Conservation (phyloP, 495 filamentous ascomycete genomes). For the Stereocaulon alpinum region DNA sequence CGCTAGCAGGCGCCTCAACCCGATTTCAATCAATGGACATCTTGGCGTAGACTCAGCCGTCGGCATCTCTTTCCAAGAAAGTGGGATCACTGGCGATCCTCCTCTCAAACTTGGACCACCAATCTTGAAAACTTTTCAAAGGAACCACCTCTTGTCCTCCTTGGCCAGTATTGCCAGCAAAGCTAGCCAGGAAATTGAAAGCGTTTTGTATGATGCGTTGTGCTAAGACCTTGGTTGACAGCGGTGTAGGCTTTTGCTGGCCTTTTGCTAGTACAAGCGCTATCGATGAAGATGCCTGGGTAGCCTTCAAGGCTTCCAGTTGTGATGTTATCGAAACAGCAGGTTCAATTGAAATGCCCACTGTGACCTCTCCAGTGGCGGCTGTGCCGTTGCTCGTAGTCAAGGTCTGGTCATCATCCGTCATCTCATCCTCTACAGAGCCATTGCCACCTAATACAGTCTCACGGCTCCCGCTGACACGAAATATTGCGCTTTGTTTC, state of each 20-base stretch:
- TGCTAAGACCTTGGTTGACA: slow-evolving; percentile 65
- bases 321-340: slow-evolving; percentile 57
- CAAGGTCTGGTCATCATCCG: slow-evolving; percentile 26
- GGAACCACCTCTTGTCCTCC: slow-evolving; percentile 75
- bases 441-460: slow-evolving; percentile 21
- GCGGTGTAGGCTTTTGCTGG: slow-evolving; percentile 27
- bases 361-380: slow-evolving; percentile 39
- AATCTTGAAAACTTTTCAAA: slow-evolving; percentile 82
- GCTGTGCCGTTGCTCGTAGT: slow-evolving; percentile 22
- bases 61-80: slow-evolving; percentile 76
- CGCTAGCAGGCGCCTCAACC: background rate
- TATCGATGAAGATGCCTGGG: slow-evolving; percentile 28
- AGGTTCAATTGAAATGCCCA: slow-evolving; percentile 80
- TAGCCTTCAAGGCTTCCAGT: slow-evolving; percentile 46
- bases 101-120: slow-evolving; percentile 96
- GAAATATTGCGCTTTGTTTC: slow-evolving; percentile 85
- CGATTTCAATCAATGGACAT: background rate
- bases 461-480: slow-evolving; percentile 35
- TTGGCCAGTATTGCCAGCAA: slow-evolving; percentile 43
- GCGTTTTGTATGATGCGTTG: slow-evolving; percentile 91
- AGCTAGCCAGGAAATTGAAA: slow-evolving; percentile 94
- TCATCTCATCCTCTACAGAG: slow-evolving; percentile 34
- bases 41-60: slow-evolving; percentile 16
- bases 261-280: slow-evolving; percentile 25
- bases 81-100: slow-evolving; percentile 74